These are phyloP conservation scores for Plasmodium knowlesi DNA, from an alignment of 169 alveolate genomes.

Conservation along the genomic window DNA sequence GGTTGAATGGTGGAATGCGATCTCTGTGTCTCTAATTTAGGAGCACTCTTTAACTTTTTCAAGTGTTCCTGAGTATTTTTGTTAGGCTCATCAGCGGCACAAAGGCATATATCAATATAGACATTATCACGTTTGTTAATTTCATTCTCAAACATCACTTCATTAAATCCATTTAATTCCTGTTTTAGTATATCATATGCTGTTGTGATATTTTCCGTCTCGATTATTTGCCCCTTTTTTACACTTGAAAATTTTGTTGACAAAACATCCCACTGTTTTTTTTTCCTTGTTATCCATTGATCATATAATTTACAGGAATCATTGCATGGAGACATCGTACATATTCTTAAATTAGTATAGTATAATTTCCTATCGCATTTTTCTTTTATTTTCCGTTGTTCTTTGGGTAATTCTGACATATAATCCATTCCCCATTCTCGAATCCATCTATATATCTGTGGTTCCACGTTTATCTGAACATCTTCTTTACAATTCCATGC, in stretches of 20 bases:
- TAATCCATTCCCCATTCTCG: conserved; percentile 1
- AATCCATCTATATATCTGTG: conserved; percentile 1
- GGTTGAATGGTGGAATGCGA: not conserved
- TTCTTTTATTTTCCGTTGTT: not conserved
- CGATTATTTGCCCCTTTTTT: not conserved
- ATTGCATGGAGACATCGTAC: not conserved
- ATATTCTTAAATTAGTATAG: not conserved
- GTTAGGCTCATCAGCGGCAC: not conserved
- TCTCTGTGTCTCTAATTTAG: not conserved
- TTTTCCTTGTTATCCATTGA: not conserved
- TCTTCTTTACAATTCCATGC: not conserved
- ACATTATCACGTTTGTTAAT: not conserved
- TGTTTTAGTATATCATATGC: not conserved
- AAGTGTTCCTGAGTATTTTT: not conserved
- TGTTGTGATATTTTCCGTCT: not conserved
- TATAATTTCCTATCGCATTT: not conserved
- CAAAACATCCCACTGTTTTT: not conserved
- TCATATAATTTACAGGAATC: not conserved
- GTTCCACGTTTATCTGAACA: not conserved
- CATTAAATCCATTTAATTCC: not conserved
- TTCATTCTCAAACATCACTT: not conserved
- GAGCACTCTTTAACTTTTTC: not conserved
- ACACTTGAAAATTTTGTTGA: not conserved
- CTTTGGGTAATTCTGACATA: not conserved
- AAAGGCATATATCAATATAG: not conserved